Evolutionary conservation across 306 rosid species (phyloP), one percentile per base, ranked within the genome.

Genomic region (Vigna reflexopilosa): DNA sequence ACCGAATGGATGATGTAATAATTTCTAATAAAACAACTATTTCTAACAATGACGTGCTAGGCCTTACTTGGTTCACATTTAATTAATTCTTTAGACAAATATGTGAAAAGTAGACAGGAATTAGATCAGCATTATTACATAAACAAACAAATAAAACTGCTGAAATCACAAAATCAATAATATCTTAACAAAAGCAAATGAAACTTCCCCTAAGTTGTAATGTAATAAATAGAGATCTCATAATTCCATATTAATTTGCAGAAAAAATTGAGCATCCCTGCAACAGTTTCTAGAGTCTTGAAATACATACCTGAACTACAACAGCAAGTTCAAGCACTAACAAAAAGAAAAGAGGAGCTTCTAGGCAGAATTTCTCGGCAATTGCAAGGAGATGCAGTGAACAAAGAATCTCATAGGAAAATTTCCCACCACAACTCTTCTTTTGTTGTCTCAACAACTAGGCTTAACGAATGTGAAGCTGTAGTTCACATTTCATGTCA

Each of bases 231-330:
- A 51, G 57, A 51, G 3, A 20, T 19, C 61, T 8, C 10, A n/a
- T n/a, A 2, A 17, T 75, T 34, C 19, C 22, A 50, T 8, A 75
- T 65, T 13, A 77, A 58, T 42, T 28, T 74, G 67, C 84, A 90
- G 98, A 89, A 86, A 79, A 89, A 83, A 24, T 48, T 91, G 65
- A 93, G 95, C 80, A 86, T 84, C 59, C 98, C 95, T 0, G 73
- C 84, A 2, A 90, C 92, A 67, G 81, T 91, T 76, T 85, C 92
- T 0, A 76, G 77, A 6, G 95, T 83, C 3, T 32, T 90, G 20
- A 88, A 83, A 6, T 91, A 89, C 83, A 85, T 93, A 65, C 96
- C 94, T 1, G 90, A 89, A 76, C 82, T 93, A 9, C 88, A 88
- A 15, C 72, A 83, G 32, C 88, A 89, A 67, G 90, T 91, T 55